These are phyloP conservation scores for Garcileccinum viscosum DNA, from an alignment of 1,284 basidiomycete genomes.

Conservation along the genomic window DNA sequence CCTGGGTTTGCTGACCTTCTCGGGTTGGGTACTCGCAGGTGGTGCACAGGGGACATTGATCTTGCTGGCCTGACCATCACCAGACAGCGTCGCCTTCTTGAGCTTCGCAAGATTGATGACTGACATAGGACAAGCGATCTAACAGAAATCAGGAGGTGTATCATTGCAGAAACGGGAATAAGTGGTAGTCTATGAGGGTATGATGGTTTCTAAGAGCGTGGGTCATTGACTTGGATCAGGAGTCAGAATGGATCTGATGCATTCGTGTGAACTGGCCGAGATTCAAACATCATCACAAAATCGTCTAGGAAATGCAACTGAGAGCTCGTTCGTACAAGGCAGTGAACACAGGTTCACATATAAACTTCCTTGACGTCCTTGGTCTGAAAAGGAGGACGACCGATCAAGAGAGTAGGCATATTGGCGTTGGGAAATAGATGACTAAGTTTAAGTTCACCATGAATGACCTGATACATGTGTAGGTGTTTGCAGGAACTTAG, in stretches of 20 bases:
- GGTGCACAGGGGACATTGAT: conserved; percentile 46
- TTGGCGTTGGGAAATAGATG: conserved; percentile 92
- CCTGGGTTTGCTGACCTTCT: conserved; percentile 45
- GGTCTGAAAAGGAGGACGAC: conserved; percentile 96
- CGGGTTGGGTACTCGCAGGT: conserved; percentile 25
- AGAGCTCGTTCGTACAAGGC: conserved; percentile 6
- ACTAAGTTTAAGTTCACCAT: conserved; percentile 94
- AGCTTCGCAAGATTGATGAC: conserved; percentile 74
- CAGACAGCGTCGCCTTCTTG: conserved; percentile 63
- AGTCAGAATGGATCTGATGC: conserved; percentile 88
- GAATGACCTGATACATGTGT: conserved; percentile 95
- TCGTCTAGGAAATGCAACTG: conserved; percentile 57
- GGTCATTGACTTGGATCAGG: conserved; percentile 84
- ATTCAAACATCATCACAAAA: conserved; percentile 92
- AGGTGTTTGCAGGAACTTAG: conserved; percentile 96
- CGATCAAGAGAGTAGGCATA: conserved; percentile 96
- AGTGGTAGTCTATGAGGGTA: conserved; percentile 81
- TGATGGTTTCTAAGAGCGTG: conserved; percentile 83
- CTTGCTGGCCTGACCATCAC: conserved; percentile 59
- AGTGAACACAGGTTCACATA: conserved; percentile 59
- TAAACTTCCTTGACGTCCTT: conserved; percentile 97
- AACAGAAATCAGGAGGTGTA: conserved; percentile 73
- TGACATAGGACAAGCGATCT: conserved; percentile 69
- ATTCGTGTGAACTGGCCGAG: conserved; percentile 75
- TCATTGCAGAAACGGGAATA: conserved; percentile 83